These are phyloP conservation scores for Dalbergia cochinchinensis DNA, from an alignment of 306 rosid species.

Conservation along the genomic window DNA sequence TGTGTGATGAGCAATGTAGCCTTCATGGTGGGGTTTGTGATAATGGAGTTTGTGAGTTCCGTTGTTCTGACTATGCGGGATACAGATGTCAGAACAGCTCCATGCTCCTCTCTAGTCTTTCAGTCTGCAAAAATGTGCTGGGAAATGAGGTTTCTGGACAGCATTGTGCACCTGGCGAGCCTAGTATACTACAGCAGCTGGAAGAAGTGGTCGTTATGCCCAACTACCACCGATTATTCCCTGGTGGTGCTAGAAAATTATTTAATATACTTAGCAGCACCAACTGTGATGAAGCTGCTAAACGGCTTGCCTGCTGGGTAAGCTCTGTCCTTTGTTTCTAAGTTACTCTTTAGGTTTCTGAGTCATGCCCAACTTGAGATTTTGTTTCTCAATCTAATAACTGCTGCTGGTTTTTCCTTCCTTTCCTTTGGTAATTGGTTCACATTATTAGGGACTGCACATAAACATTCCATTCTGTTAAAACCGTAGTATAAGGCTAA, in stretches of 20 bases:
- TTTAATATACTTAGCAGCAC: slow-evolving; percentile 81
- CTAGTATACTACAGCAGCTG: slow-evolving; percentile 84
- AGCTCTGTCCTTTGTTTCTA: slow-evolving; percentile 24
- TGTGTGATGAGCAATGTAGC: slow-evolving; percentile 95
- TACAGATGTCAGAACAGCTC: slow-evolving; percentile 96
- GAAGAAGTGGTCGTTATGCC: slow-evolving; percentile 98
- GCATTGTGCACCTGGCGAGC: slow-evolving; percentile 93
- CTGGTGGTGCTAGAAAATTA: slow-evolving; percentile 88
- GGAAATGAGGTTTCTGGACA: slow-evolving; percentile 80
- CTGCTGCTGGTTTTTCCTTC: neutral
- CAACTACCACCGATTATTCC: slow-evolving; percentile 91
- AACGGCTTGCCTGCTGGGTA: slow-evolving; percentile 96
- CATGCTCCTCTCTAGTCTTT: slow-evolving; percentile 73
- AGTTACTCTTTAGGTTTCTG: neutral
- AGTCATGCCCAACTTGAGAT: slow-evolving; percentile 10
- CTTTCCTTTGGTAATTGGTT: neutral
- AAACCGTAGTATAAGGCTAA: slow-evolving; percentile 16
- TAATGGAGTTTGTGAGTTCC: slow-evolving; percentile 92
- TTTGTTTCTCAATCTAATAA: neutral
- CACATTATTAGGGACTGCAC: slow-evolving; percentile 3
- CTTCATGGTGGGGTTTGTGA: slow-evolving; percentile 98
- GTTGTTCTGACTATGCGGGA: slow-evolving; percentile 91
- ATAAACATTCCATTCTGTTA: slow-evolving; percentile 35
- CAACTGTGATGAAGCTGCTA: slow-evolving; percentile 84
- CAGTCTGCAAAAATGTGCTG: slow-evolving; percentile 77